These are phyloP conservation scores for Alternaria rosae DNA, from an alignment of 2,329 filamentous ascomycete genomes.

Conservation along the genomic window DNA sequence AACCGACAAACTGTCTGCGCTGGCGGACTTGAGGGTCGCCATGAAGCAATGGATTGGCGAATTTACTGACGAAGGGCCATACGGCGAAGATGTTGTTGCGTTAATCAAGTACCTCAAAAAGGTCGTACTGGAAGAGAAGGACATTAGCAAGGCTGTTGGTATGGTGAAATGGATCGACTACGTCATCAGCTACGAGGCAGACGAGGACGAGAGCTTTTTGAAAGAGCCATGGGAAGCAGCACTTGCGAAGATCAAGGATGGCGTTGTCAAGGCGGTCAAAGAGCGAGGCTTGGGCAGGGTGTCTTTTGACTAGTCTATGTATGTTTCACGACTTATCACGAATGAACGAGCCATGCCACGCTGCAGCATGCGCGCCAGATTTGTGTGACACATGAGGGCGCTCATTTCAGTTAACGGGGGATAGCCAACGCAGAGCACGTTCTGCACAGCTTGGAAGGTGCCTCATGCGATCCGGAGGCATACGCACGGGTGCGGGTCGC, in stretches of 20 bases:
- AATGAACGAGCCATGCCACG: neutral
- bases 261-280: conserved; percentile 4
- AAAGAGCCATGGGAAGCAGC: neutral
- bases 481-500: too few relatives aligned
- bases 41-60: conserved; percentile 77
- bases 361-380: neutral
- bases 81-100: conserved; percentile 77
- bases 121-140: conserved; percentile 77
- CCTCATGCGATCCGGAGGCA: neutral
- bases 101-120: conserved; percentile 74
- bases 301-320: conserved; percentile 9
- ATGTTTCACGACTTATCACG: neutral
- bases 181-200: conserved; percentile 41
- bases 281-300: conserved; percentile 12
- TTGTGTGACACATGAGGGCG: neutral
- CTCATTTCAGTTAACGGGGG: too few relatives aligned
- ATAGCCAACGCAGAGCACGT: neutral
- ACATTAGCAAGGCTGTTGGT: conserved; percentile 76
- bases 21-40: conserved; percentile 75
- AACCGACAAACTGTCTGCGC: conserved; percentile 60
- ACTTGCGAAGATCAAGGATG: conserved; percentile 2
- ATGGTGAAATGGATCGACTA: conserved; percentile 70
- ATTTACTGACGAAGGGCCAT: conserved; percentile 77
- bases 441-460: neutral
- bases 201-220: neutral